Conservation (phyloP, 2,329 filamentous ascomycete species). For the Chrysosporium queenslandicum region DNA sequence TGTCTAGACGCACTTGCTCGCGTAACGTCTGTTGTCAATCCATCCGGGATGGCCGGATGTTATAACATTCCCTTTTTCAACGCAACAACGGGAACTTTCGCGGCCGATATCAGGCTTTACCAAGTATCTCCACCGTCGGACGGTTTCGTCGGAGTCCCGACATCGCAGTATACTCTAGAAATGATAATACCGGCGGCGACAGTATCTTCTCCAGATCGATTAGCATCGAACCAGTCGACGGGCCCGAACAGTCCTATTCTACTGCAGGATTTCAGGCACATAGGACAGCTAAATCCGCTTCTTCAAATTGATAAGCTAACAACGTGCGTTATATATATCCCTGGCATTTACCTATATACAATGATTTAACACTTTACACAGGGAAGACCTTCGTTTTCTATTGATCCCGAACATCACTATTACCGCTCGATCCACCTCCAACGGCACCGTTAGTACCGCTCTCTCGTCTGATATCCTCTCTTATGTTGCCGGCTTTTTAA, state of each 20-base stretch:
- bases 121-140: conserved; percentile 51
- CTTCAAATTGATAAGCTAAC: conserved; percentile 24
- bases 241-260: conserved; percentile 15
- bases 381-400: conserved; percentile 24
- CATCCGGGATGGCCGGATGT: conserved; percentile 67
- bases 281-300: conserved; percentile 24
- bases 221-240: conserved; percentile 11
- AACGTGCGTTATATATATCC: conserved; percentile 17
- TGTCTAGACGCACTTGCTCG: conserved; percentile 49
- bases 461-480: conserved; percentile 29
- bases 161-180: conserved; percentile 23
- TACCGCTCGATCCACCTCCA: conserved; percentile 15
- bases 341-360: background rate
- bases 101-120: conserved; percentile 67
- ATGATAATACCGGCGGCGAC: conserved; percentile 22
- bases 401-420: conserved; percentile 30
- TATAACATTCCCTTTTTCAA: conserved; percentile 70
- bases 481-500: conserved; percentile 29
- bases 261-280: conserved; percentile 27
- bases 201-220: conserved; percentile 18
- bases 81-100: conserved; percentile 54
- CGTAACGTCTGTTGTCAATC: conserved; percentile 53
- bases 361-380: conserved; percentile 7
- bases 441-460: conserved; percentile 18
- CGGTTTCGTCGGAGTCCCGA: conserved; percentile 37